These are phyloP conservation scores for Pyrenopolyporus hunteri DNA, from an alignment of 495 filamentous ascomycete species.

Conservation along the genomic window DNA sequence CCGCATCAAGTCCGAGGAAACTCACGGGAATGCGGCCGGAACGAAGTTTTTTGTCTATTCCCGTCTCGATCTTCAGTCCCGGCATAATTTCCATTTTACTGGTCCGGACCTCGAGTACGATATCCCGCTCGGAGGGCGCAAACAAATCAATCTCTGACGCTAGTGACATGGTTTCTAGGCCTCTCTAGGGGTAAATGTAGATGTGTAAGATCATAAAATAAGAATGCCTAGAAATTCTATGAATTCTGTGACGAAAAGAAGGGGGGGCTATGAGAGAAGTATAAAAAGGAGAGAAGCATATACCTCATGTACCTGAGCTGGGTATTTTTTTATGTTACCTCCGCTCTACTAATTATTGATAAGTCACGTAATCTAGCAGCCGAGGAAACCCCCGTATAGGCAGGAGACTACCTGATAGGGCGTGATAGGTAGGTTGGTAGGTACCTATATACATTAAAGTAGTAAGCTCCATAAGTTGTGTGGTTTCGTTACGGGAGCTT, in stretches of 20 bases:
- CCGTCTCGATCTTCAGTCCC: constrained; percentile 51
- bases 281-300: not conserved
- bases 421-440: not conserved
- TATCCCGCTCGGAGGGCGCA: constrained; percentile 52
- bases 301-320: not conserved
- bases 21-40: constrained; percentile 50
- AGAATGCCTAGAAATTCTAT: not conserved
- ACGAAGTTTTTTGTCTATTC: constrained; percentile 58
- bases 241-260: not conserved
- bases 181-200: not conserved
- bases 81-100: constrained; percentile 57
- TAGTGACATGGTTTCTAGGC: constrained; percentile 26
- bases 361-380: not conserved
- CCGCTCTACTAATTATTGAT: not conserved
- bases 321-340: not conserved
- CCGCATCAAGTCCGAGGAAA: constrained; percentile 54
- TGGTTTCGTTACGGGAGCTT: constrained; percentile 1
- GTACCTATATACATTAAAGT: too few species aligned
- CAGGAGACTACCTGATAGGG: not conserved
- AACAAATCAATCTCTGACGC: constrained; percentile 43
- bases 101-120: constrained; percentile 58
- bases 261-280: too few species aligned
- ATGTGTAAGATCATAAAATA: too few species aligned
- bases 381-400: not conserved
- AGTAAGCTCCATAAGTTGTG: too few species aligned